Percentiles rank a stretch among this genome's conserved stretches.
phyloP scores from a whole-genome alignment of 495 filamentous ascomycete species.

The Neurospora cerealis region DNA sequence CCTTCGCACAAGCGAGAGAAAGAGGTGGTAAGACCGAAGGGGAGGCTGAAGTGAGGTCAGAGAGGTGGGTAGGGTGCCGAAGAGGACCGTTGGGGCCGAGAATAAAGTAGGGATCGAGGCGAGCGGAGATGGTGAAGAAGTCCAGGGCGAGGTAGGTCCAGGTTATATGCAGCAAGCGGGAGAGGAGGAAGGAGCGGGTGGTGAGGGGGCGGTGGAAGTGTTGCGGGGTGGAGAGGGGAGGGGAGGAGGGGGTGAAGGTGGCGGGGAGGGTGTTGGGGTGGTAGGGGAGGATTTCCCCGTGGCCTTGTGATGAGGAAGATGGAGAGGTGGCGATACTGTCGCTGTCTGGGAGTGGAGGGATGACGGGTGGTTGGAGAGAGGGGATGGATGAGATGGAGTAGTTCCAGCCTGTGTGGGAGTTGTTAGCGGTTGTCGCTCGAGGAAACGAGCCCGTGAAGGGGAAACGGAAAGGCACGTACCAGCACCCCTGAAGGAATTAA shows the following conservation, averaged over 20 bases:
- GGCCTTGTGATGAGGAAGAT: not conserved
- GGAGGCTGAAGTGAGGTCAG: slow-evolving; percentile 25
- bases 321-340: too few relatives aligned
- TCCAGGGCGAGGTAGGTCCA: slow-evolving; percentile 56
- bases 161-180: slow-evolving; percentile 37
- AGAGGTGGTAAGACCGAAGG: slow-evolving; percentile 24
- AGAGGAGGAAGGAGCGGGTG: slow-evolving; percentile 33
- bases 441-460: too few relatives aligned
- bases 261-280: not conserved
- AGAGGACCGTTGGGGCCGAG: slow-evolving; percentile 23
- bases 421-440: too few relatives aligned
- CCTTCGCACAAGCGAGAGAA: slow-evolving; percentile 40
- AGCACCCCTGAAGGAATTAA: slow-evolving; percentile 58
- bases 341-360: too few relatives aligned
- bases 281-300: not conserved
- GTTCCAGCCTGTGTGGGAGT: slow-evolving; percentile 52
- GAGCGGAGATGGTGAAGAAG: slow-evolving; percentile 51
- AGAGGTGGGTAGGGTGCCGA: slow-evolving; percentile 21
- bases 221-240: not conserved
- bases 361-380: slow-evolving; percentile 33
- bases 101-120: slow-evolving; percentile 68
- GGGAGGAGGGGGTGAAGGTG: not conserved
- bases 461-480: slow-evolving; percentile 20
- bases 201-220: slow-evolving; percentile 31
- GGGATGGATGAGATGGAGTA: slow-evolving; percentile 53